phyloP scores from a whole-genome alignment of 2,329 filamentous ascomycete species.

The Penicillium glabrum region DNA sequence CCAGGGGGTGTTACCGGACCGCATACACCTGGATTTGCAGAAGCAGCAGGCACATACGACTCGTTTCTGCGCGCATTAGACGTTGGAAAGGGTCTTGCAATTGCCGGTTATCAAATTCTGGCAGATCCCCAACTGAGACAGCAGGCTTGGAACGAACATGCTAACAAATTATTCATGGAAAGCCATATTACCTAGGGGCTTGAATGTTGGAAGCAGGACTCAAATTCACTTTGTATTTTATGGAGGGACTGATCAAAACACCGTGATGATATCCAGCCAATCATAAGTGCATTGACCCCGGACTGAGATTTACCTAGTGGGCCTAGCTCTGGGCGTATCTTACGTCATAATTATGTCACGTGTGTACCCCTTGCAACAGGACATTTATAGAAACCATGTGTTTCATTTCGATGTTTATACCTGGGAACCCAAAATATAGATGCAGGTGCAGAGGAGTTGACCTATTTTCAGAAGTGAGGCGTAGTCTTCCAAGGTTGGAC shows the following conservation, averaged over 20 bases:
- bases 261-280: background rate
- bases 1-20: background rate
- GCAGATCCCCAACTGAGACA: background rate
- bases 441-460: background rate
- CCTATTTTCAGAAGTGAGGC: background rate
- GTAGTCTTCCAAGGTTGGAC: background rate
- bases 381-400: background rate
- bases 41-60: slow-evolving; percentile 2
- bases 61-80: background rate
- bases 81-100: slow-evolving; percentile 2
- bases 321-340: background rate
- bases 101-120: background rate
- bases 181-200: background rate
- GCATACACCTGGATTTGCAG: background rate
- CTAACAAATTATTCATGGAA: background rate
- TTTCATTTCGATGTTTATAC: background rate
- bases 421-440: background rate
- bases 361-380: background rate
- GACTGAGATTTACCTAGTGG: background rate
- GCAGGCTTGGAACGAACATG: background rate
- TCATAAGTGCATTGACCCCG: background rate
- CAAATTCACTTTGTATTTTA: background rate
- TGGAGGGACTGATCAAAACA: background rate
- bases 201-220: background rate
- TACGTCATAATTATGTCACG: background rate